These are phyloP conservation scores for Sarocladium kiliense DNA, from an alignment of 2,329 filamentous ascomycete species.

Conservation along the genomic window DNA sequence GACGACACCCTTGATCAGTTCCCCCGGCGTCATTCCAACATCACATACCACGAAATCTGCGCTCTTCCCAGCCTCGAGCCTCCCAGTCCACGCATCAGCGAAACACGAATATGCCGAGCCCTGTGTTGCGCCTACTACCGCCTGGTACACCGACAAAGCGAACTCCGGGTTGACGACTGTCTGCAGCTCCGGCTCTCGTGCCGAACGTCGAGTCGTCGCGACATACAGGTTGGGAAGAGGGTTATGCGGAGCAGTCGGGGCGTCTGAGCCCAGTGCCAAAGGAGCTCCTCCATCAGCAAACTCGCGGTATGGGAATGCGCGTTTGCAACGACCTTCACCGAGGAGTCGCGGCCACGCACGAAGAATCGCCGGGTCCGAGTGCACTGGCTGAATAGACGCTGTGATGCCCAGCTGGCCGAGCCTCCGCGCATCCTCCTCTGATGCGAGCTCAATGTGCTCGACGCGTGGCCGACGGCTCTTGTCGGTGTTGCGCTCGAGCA, in stretches of 20 bases:
- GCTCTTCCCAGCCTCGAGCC: constrained; percentile 43
- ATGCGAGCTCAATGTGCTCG: constrained; percentile 59
- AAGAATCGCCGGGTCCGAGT: constrained; percentile 56
- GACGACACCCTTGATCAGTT: constrained; percentile 40
- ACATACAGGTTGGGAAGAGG: constrained; percentile 54
- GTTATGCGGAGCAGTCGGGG: constrained; percentile 52
- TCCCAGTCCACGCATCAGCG: constrained; percentile 48
- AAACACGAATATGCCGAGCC: constrained; percentile 56
- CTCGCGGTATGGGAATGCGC: constrained; percentile 60
- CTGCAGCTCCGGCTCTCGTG: constrained; percentile 38
- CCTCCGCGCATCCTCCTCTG: constrained; percentile 46
- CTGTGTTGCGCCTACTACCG: constrained; percentile 46
- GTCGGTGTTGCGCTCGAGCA: constrained; percentile 37
- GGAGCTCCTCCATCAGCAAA: constrained; percentile 49
- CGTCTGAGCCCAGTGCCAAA: constrained; percentile 54
- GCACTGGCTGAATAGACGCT: constrained; percentile 53
- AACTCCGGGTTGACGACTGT: constrained; percentile 47
- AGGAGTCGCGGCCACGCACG: constrained; percentile 56
- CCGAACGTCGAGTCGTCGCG: constrained; percentile 52
- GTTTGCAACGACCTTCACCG: constrained; percentile 45
- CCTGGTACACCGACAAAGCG: constrained; percentile 46
- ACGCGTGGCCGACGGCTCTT: constrained; percentile 52
- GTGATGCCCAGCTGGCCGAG: constrained; percentile 56
- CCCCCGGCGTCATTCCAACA: constrained; percentile 41
- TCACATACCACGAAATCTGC: constrained; percentile 53